phyloP scores from a whole-genome alignment of 169 alveolate species.

The Plasmodium cynomolgi region DNA sequence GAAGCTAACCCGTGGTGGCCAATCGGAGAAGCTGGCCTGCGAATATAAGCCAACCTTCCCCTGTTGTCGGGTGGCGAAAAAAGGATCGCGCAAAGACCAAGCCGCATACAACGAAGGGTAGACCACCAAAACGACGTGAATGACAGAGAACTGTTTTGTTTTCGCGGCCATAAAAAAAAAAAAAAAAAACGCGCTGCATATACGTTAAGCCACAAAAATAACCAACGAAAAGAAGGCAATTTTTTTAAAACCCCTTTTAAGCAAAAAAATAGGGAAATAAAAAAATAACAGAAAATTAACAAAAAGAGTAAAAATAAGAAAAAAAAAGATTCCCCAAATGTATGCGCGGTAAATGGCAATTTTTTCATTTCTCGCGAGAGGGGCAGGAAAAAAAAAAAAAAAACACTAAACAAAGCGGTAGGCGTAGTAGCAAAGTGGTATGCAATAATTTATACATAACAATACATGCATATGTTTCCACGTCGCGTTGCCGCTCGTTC shows the following conservation, averaged over 20 bases:
- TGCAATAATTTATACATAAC: neutral
- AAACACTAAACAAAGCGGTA: neutral
- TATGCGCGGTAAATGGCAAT: neutral
- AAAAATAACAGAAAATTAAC: neutral
- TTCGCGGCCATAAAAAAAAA: neutral
- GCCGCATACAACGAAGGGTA: neutral
- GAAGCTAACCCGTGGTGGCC: too few species aligned
- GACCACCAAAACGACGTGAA: neutral
- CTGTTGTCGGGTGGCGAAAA: neutral
- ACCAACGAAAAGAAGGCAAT: neutral
- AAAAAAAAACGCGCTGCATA: neutral
- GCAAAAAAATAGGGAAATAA: neutral
- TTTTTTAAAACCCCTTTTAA: neutral
- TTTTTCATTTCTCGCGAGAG: neutral
- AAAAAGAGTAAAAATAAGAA: neutral
- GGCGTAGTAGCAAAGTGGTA: neutral
- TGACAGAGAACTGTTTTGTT: neutral
- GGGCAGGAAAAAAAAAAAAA: neutral
- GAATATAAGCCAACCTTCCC: too few species aligned
- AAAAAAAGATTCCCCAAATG: neutral
- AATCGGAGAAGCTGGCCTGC: too few species aligned
- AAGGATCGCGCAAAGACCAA: neutral
- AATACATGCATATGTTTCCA: neutral
- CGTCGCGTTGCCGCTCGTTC: neutral
- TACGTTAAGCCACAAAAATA: neutral